Evolutionary conservation across 176 grass and related monocot species (phyloP).

Genomic region (Oryza brachyantha): DNA sequence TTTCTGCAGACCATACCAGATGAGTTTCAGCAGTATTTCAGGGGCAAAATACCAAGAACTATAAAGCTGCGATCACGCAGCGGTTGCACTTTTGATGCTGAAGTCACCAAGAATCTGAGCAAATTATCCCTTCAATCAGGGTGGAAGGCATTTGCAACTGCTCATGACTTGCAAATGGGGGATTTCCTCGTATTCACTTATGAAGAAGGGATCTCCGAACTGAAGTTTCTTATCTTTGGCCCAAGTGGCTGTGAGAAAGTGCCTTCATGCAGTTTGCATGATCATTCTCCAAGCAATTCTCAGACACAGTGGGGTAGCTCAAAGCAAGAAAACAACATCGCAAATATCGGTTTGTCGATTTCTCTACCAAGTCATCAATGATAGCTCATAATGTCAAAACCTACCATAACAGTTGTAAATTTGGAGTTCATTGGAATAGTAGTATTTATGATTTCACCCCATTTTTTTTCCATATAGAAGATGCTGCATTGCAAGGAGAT

Average conservation of each 20-base stretch:
- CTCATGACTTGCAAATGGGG: conserved; percentile 20
- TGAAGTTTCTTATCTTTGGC: conserved; percentile 42
- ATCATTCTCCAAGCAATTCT: background rate
- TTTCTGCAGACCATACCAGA: conserved; percentile 10
- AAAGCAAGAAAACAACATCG: background rate
- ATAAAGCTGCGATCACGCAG: background rate
- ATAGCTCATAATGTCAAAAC: background rate
- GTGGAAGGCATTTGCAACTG: conserved; percentile 33
- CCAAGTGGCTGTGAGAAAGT: conserved; percentile 35
- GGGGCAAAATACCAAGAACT: background rate
- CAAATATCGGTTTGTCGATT: background rate
- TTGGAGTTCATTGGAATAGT: background rate
- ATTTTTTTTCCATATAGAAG: background rate
- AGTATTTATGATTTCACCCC: background rate
- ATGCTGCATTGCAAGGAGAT: background rate
- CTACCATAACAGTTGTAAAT: background rate
- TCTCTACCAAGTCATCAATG: background rate
- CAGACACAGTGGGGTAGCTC: background rate
- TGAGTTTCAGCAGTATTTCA: background rate
- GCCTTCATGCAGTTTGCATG: background rate
- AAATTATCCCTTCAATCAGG: conserved; percentile 31
- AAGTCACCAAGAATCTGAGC: background rate
- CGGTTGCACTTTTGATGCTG: background rate
- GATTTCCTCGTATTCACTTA: conserved; percentile 53
- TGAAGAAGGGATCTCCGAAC: conserved; percentile 9